Evolutionary conservation across 768 basidiomycete species (phyloP).

Genomic region (Pholiota molesta): DNA sequence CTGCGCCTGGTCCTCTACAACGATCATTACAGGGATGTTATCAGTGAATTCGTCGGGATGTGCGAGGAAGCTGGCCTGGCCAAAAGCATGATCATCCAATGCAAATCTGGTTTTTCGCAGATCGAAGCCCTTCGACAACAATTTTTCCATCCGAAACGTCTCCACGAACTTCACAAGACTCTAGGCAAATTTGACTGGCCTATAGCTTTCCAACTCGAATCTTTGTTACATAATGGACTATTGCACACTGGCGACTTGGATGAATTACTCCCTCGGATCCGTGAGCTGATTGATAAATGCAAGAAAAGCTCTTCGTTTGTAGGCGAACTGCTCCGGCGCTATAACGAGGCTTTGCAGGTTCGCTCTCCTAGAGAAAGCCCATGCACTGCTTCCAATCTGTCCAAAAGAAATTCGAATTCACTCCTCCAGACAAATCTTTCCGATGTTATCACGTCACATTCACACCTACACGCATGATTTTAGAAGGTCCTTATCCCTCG

Average conservation of each 20-base stretch:
- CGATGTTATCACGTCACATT: constrained; percentile 77
- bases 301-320: constrained; percentile 29
- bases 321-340: constrained; percentile 58
- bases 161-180: constrained; percentile 48
- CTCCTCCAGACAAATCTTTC: constrained; percentile 42
- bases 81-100: constrained; percentile 35
- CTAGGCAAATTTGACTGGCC: constrained; percentile 58
- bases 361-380: constrained; percentile 43
- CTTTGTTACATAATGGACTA: constrained; percentile 62
- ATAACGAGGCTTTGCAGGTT: constrained; percentile 48
- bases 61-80: constrained; percentile 52
- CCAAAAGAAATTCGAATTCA: constrained; percentile 31
- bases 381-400: constrained; percentile 47
- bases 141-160: constrained; percentile 53
- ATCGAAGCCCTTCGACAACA: constrained; percentile 52
- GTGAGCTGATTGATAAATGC: constrained; percentile 38
- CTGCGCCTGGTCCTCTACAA: constrained; percentile 64
- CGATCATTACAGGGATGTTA: constrained; percentile 44
- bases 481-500: constrained; percentile 76
- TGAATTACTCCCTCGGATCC: constrained; percentile 46
- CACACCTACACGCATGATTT: constrained; percentile 70
- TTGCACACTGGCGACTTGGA: constrained; percentile 63
- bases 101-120: constrained; percentile 28
- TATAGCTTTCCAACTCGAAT: constrained; percentile 79
- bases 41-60: constrained; percentile 54